Base-by-base conservation (phyloP, 2,329 filamentous ascomycete genomes). In the Calonectria pteridis region DNA sequence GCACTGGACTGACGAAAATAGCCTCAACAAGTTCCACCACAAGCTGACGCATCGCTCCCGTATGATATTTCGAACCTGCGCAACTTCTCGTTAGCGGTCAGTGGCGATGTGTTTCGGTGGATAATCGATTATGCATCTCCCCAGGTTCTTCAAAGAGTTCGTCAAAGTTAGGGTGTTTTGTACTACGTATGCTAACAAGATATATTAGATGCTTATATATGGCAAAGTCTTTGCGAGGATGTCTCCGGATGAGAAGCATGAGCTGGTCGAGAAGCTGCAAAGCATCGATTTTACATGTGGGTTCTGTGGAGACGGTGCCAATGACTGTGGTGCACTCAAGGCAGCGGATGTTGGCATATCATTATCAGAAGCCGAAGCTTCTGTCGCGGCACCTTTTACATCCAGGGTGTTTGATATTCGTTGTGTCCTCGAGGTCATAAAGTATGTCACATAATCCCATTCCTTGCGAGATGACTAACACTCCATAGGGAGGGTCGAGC, bases 171-270 rank as follows among this genome's bases (percentile, higher is more conserved):
- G 1, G 9, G 2, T 46, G 9, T 18, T 4, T 28, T 7, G 28
- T 18, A 16, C 13, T 11, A 29, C 3, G 13, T 20, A 5, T 28
- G 18, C 55, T 75, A 51, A 78, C 51, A 40, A 72, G 31, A 13
- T 31, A 20, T 18, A 46, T 16, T 83, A 97, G 88, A 96, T 98
- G 93, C 94, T 99, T 69, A 93, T 98, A 43, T 91, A 91, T 68
- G 96, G 96, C 31, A 96, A 97, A 84, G 95, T 99, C 1, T 99
- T 98, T 84, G 97, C 97, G 5, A 94, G 97, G 78, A 99, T 99
- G 97, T 98, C 96, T 2, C 97, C 97, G 0, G 97, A 99, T 82
- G 97, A 99, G 84, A 99, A 99, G 84, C 96, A 98, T 82, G 97
- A 99, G 84, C 88, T 99, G 2, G 95, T 99, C 3, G 97, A 98